Percentiles rank a stretch among this genome's conserved stretches.
phyloP scores from a whole-genome alignment of 148 eudicot genomes.

The Nyssa sinensis region DNA sequence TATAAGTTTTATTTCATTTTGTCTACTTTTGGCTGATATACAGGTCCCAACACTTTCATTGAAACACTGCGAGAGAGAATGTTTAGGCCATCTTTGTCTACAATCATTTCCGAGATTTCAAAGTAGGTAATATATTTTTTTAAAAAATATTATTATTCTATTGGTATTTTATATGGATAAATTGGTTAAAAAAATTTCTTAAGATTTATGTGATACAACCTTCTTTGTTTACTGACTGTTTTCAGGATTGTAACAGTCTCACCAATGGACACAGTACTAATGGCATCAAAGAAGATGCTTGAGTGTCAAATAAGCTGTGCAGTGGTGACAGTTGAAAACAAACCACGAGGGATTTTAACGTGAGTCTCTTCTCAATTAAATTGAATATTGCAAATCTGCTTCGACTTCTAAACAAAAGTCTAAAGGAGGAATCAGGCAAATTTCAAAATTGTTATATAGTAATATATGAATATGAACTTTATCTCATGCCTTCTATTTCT shows the following conservation, averaged over 20 bases:
- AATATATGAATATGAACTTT: background rate
- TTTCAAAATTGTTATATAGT: background rate
- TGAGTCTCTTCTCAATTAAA: slow-evolving; percentile 32
- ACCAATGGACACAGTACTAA: slow-evolving; percentile 81
- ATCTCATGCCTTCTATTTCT: background rate
- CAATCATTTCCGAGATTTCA: slow-evolving; percentile 83
- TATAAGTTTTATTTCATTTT: background rate
- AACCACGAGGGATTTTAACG: slow-evolving; percentile 89
- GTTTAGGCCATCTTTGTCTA: slow-evolving; percentile 87
- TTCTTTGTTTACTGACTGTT: background rate
- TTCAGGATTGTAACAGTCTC: slow-evolving; percentile 78
- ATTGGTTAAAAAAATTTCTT: too few relatives aligned
- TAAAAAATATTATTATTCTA: too few relatives aligned
- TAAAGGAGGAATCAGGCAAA: background rate
- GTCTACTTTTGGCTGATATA: slow-evolving; percentile 11
- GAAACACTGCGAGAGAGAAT: slow-evolving; percentile 80
- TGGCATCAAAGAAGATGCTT: slow-evolving; percentile 82
- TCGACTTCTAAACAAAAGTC: too few relatives aligned
- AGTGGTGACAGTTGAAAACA: slow-evolving; percentile 68
- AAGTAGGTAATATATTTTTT: slow-evolving; percentile 88
- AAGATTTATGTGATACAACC: background rate
- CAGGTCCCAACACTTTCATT: slow-evolving; percentile 82
- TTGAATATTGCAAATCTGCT: background rate
- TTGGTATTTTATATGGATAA: too few relatives aligned
- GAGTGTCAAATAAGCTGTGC: slow-evolving; percentile 69